Base-by-base conservation (phyloP, 352 stramenopile genomes). In the Aphanomyces euteiches region DNA sequence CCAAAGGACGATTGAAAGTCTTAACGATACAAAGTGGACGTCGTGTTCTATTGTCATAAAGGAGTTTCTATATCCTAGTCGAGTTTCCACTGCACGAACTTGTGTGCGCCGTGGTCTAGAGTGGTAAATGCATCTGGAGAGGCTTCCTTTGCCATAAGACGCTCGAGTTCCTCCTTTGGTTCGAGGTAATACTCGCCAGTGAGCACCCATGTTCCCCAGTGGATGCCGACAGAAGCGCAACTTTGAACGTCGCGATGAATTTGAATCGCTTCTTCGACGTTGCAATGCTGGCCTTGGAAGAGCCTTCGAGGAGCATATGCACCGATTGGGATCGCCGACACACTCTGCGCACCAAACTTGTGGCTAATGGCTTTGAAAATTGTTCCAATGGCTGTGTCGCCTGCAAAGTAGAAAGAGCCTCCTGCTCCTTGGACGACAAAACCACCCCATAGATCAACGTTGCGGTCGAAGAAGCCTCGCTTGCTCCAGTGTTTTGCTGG, bases 281-380 rank as follows among this genome's bases (percentile, higher is more conserved):
- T 75, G 39, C 77, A 76, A 61, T 93, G 63, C 57, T 80, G 73
- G 36, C 74, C 50, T 47, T 72, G 73, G 72, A 89, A 90, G 59
- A 92, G 78, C 45, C 77, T 80, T 38, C 70, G 40, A 13, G 85
- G 85, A 61, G 78, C 72, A 58, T 93, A 93, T 8, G 84, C 85
- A 47, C 84, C 85, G 74, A 93, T 93, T 8, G 85, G 85, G 53
- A 93, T 84, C 10, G 76, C 75, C 17, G 78, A 74, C 3, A 90
- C 71, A 69, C 90, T 82, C 70, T 90, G 87, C 15, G 78, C 78
- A 21, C 82, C 82, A 34, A 86, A 77, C 3, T 66, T 66, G 47
- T 87, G 69, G 10, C 81, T 77, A 57, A 88, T 84, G 47, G 82
- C 78, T 69, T 75, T 59, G 72, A 81, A 85, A 69, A 78, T 74